Evolutionary conservation across 2,329 filamentous ascomycete genomes (phyloP), one percentile per base, ranked within the genome.

Genomic region (Alternaria brassicae): DNA sequence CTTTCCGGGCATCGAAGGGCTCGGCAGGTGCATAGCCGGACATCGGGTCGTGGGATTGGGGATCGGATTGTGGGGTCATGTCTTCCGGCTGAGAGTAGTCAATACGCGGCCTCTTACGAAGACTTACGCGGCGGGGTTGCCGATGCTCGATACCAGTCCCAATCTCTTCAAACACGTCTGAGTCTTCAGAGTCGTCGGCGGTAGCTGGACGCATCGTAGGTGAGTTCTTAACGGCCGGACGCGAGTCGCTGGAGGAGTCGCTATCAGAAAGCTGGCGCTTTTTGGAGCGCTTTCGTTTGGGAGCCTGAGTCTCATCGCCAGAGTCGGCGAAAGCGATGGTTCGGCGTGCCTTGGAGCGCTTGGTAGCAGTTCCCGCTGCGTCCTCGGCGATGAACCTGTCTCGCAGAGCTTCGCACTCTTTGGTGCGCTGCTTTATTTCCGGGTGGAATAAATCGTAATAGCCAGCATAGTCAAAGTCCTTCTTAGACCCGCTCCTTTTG

Each of bases 391-490:
- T 36, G 10, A 57, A 52, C 9, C 58, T 12, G 9, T 54, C 52
- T 1, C 58, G 55, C 4, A 58, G 41, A 10, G 34, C 53, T 15
- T 48, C 23, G 8, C 51, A 63, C 4, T 63, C 54, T 1, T 34
- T 41, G 8, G 65, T 60, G 7, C 63, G 63, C n/a, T 56, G 12
- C 19, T 65, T 63, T 40, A 66, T 63, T 30, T 60, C 42, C 3
- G 63, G 61, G 25, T 62, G 54, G 15, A 60, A 63, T 1, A 34
- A 4, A 25, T 64, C 61, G 47, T 64, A 67, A 37, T 64, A 56
- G 7, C 55, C 53, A 3, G 66, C 58, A 50, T 67, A 54, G 17
- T 67, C 48, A 27, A 63, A 63, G 1, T 40, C 37, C 10, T 56
- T 56, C 17, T 59, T 50, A 1, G 42, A 47, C 15, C 61, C 60